Evolutionary conservation across 768 basidiomycete species (phyloP), one percentile per base, ranked within the genome.

Genomic region (Collybia mongolica): DNA sequence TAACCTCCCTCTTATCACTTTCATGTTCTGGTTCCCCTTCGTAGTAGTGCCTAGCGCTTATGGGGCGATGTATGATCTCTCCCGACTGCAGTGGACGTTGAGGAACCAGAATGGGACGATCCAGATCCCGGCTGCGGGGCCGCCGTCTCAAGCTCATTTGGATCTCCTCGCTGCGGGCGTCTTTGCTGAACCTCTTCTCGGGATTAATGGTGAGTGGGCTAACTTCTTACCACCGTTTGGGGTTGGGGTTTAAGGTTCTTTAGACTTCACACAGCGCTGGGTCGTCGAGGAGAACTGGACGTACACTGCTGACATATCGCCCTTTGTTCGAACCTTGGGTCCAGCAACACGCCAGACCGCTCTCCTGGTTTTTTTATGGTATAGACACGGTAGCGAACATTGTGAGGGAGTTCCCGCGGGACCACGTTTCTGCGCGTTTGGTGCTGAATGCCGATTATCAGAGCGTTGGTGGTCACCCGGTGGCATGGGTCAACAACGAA

Each of bases 401-500:
- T 28, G 80, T 80, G 47, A 17, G 76, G n/a, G 60, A 17, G 23
- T 3, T 29, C 5, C 15, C 32, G 24, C 51, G 29, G 17, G 14
- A 22, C 42, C 11, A 11, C 5, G 2, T 14, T 6, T 32, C 11
- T 32, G 32, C 32, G 11, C 9, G n/a, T 12, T 12, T 9, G 14
- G 11, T 32, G 11, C 11, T 32, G 32, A 32, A 32, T 12, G 3
- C 11, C 53, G 15, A 18, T 12, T 6, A 22, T 20, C 46, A 80
- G 80, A 80, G 73, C 8, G 64, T 83, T 6, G 72, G 71, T 6
- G 77, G 73, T 7, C 70, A 79, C 22, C 73, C 80, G 5, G 65
- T 83, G 18, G 75, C 78, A 15, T 82, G 80, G 80, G 77, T 81
- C 24, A 75, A 78, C 60, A 81, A 83, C 55, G 72, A 81, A 55